Evolutionary conservation across 2,329 filamentous ascomycete species (phyloP), one percentile per base, ranked within the genome.

Genomic region (Botryotinia globosa): DNA sequence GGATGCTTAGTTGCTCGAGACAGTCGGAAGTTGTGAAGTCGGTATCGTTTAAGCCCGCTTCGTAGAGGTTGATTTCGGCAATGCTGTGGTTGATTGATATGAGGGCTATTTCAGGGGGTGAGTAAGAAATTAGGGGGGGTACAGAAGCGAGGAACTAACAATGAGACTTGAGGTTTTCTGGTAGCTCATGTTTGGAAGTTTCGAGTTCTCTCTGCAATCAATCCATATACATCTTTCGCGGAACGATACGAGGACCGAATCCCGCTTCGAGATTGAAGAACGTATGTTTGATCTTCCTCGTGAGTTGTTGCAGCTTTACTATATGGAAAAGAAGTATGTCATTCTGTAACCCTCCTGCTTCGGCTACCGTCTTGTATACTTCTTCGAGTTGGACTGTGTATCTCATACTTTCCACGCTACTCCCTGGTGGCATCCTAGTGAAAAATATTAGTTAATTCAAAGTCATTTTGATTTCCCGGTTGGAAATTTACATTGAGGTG

Each of bases 251-350:
- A 16, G 59, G 22, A 10, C 59, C 59, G 14, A 62, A 62, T 42
- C 37, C 59, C 8, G 25, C 59, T 29, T 62, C 34, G 34, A 62
- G 59, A 62, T 74, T 73, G 32, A 62, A 66, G 64, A 75, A 73
- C 25, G 64, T 70, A 20, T 56, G 56, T 39, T 72, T 74, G 10
- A 65, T 61, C 39, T 75, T 73, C 20, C 71, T 44, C 6, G 75
- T 42, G 45, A 79, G 72, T 59, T 76, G 75, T 56, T 77, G 73
- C 10, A 75, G 74, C 62, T 76, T 75, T 12, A 75, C 73, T 29
- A 78, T 37, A 25, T 75, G 77, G 61, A 74, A 74, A 56, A 79
- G 75, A n/a, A 79, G 61, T 7, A 70, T 25, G 67, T 78, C 78
- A 20, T 74, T 77, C 42, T 77, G 74, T 6, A 76, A 76, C 74